Base-by-base conservation (phyloP, 2,329 filamentous ascomycete species). In the Chaetomium globosum region DNA sequence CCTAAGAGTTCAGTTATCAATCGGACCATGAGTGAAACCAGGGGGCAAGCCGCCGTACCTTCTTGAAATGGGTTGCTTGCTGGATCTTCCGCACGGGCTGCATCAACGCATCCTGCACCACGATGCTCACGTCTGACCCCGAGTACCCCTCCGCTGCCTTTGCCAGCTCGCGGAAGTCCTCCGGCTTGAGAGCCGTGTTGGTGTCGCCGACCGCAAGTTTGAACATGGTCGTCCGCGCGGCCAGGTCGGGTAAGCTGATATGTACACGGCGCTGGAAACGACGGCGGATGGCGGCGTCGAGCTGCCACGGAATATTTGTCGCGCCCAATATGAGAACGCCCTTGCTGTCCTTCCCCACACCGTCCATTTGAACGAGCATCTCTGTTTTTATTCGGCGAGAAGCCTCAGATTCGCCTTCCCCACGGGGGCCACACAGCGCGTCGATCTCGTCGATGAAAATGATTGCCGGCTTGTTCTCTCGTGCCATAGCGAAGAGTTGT, bases 361-460 rank as follows among this genome's bases (percentile, higher is more conserved):
- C 96, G 73, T 99, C 95, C 95, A 99, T 99, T 79, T 99, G 95
- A 21, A 99, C 94, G 16, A 99, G 87, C 74, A 99, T 88, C 78
- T 99, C 95, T 0, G 95, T 99, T 81, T 99, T 99, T 83, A 99
- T 99, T 76, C 95, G 90, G 67, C 95, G 87, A 60, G 93, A 97
- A 1, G 96, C 95, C 82, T 99, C 95, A 1, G 93, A 97, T 81
- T 99, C 96, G 76, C 95, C 95, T 83, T 99, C 95, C 69, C 87
- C 87, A 72, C 95, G 87, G 9, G 94, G 93, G 0, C 95, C 95
- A 75, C 95, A 98, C 1, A 99, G 88, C 5, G 95, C 95, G 77
- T 99, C 95, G 69, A 98, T 93, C 79, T 98, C 94, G 77, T 98
- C 94, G 74, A 98, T 97, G 80, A 98, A 98, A 78, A 98, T 97